phyloP scores from a whole-genome alignment of 2,329 filamentous ascomycete genomes.

The Xylariaceae sp. region DNA sequence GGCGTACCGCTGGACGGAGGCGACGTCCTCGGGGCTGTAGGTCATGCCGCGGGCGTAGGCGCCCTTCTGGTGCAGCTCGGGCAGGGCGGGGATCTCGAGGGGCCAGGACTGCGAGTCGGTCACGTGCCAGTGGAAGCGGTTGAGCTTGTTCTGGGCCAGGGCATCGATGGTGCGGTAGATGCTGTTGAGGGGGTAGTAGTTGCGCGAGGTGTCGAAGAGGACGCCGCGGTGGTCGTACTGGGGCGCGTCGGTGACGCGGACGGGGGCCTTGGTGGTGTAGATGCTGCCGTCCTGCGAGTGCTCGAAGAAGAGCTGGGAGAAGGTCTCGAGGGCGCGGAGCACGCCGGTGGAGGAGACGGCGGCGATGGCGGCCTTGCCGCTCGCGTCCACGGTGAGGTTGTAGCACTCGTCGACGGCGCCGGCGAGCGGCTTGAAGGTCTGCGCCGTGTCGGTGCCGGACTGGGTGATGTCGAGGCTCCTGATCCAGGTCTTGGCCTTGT shows the following conservation, averaged over 20 bases:
- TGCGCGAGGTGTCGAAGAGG: slow-evolving; percentile 72
- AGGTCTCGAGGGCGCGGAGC: slow-evolving; percentile 69
- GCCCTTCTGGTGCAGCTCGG: slow-evolving; percentile 67
- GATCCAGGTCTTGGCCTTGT: slow-evolving; percentile 44
- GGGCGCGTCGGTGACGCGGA: slow-evolving; percentile 68
- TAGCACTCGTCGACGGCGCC: slow-evolving; percentile 74
- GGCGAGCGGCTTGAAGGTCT: slow-evolving; percentile 55
- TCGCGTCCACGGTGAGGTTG: slow-evolving; percentile 53
- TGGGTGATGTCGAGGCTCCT: slow-evolving; percentile 59
- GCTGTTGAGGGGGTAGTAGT: slow-evolving; percentile 63
- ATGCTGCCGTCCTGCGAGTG: slow-evolving; percentile 53
- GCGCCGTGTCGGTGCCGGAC: slow-evolving; percentile 46
- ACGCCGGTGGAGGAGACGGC: slow-evolving; percentile 66
- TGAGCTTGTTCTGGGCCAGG: slow-evolving; percentile 75
- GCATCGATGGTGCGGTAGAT: slow-evolving; percentile 75
- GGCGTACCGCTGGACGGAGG: slow-evolving; percentile 66
- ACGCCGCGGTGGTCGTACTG: slow-evolving; percentile 74
- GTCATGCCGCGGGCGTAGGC: slow-evolving; percentile 64
- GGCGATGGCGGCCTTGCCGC: slow-evolving; percentile 58
- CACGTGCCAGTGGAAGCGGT: slow-evolving; percentile 74
- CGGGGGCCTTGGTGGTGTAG: slow-evolving; percentile 70
- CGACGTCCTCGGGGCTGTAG: slow-evolving; percentile 64
- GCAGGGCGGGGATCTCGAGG: slow-evolving; percentile 71
- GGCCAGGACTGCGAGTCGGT: slow-evolving; percentile 87
- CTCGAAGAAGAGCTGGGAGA: slow-evolving; percentile 74